Base-by-base conservation (phyloP, 176 grass and related monocot species). In the Dactylis glomerata region DNA sequence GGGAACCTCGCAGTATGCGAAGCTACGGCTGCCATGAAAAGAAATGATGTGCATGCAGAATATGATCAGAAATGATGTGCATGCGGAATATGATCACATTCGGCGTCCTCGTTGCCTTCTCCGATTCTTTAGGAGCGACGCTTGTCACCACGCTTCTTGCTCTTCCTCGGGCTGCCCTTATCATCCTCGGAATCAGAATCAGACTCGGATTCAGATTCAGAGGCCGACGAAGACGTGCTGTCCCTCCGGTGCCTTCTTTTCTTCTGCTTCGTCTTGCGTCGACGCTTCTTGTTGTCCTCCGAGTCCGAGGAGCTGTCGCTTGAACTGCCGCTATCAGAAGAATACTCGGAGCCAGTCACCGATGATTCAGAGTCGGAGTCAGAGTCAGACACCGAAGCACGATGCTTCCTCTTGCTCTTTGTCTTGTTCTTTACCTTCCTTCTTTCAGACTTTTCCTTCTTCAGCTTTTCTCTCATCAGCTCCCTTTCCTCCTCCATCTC, bases 331-430 rank as follows among this genome's bases (percentile, higher is more conserved):
- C 86, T 93, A 51, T 87, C 89, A 5, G 91, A 93, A 22, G 89
- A 92, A 75, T 96, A 83, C 33, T 93, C 88, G 28, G 91, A 89
- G 42, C 78, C 89, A 0, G 77, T 92, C 73, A 82, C 91, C 8
- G 92, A 91, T 34, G 89, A 94, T 71, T 94, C 87, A 49, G 81
- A 87, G 37, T 96, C 91, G 1, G 91, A 93, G 64, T 47, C 70
- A 0, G 70, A 73, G 8, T 96, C 91, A 17, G 95, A 96, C 56
- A 99, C 93, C 1, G 84, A 84, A 20, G 88, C 81, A 23, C 71
- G 74, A 64, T 93, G 86, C 24, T 95, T 94, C 64, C 91, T 92
- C 82, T 99, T 99, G 66, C 81, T 96, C 81, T 92, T 99, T 30
- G 65, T 44, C 30, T 87, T 90, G 66, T 78, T 96, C 69, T 91